Base-by-base conservation (phyloP, 495 filamentous ascomycete species). In the Hypoxylon crocopeplum region DNA sequence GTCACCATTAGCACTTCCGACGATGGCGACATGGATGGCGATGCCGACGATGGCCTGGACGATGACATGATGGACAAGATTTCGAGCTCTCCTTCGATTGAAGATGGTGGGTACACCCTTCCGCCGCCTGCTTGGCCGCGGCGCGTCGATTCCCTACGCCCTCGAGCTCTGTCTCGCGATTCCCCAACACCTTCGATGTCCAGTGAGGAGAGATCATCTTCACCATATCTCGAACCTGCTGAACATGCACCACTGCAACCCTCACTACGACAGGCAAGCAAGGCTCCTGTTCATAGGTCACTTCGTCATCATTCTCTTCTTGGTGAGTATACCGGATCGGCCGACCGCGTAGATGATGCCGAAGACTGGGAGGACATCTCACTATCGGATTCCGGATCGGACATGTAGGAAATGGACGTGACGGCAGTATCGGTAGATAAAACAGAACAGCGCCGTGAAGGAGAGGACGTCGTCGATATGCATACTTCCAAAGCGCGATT, bases 31-130 rank as follows among this genome's bases (percentile, higher is more conserved):
- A 80, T 83, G 30, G 92, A 92, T 62, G 83, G 82, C 25, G 71
- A 79, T 33, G 70, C 69, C 45, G 91, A 93, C 67, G 87, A 90
- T 59, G 77, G 85, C 49, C 70, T 90, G 71, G 93, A 96, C 66
- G 87, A 90, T 62, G 94, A 98, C 69, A 89, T 93, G 78, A 90
- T 93, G 88, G 94, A 97, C 77, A 93, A 93, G 75, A 96, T 98
- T 39, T 97, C 92, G 41, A 97, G 93, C 73, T 97, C 93, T 60
- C 94, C 94, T 58, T 97, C 93, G 48, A 99, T 99, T 72, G 91
- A 94, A 74, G 95, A 99, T 83, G 94, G 94, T 98, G 84, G 78
- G 92, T 92, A 60, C 66, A 55, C 53, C 56, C 65, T 71, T 66
- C 64, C 67, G 47, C 59, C 68, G 47, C 59, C 42, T 55, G 39